These are phyloP conservation scores for Eimeria praecox DNA, from an alignment of 169 alveolate species.

Conservation along the genomic window DNA sequence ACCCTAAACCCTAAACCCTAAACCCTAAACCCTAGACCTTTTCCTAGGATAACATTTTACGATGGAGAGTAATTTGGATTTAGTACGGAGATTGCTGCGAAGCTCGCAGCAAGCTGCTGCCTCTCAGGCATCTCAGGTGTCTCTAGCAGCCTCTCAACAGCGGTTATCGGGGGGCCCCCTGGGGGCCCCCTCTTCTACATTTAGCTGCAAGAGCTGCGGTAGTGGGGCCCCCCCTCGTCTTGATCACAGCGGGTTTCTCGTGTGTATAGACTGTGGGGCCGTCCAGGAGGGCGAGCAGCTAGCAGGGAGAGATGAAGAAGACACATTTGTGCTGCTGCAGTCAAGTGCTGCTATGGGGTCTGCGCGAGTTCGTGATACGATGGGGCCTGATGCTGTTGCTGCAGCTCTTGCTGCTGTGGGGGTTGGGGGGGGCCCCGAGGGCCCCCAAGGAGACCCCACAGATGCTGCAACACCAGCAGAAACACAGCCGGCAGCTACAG, in stretches of 20 bases:
- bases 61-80: constrained; percentile 19
- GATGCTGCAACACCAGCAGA: constrained; percentile 18
- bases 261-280: constrained; percentile 50
- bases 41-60: not conserved
- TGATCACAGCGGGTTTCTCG: constrained; percentile 27
- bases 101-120: constrained; percentile 65
- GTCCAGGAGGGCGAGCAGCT: constrained; percentile 32
- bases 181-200: constrained; percentile 14
- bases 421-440: constrained; percentile 42
- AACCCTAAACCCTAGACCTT: not conserved
- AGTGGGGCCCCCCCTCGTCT: constrained; percentile 24
- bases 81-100: constrained; percentile 46
- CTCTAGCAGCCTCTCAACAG: constrained; percentile 23
- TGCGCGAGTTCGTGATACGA: not conserved
- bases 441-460: not conserved
- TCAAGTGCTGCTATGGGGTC: constrained; percentile 29
- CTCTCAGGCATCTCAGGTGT: constrained; percentile 57
- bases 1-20: not conserved
- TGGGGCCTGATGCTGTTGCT: constrained; percentile 63
- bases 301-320: constrained; percentile 47
- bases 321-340: constrained; percentile 15
- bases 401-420: constrained; percentile 69
- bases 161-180: constrained; percentile 26
- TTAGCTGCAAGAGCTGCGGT: constrained; percentile 59
- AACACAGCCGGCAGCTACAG: not conserved